A percentile compares a stretch with the other conserved stretches of the same genome.
phyloP scores from a whole-genome alignment of 257 asterid genomes.

The Thymus quinquecostatus region DNA sequence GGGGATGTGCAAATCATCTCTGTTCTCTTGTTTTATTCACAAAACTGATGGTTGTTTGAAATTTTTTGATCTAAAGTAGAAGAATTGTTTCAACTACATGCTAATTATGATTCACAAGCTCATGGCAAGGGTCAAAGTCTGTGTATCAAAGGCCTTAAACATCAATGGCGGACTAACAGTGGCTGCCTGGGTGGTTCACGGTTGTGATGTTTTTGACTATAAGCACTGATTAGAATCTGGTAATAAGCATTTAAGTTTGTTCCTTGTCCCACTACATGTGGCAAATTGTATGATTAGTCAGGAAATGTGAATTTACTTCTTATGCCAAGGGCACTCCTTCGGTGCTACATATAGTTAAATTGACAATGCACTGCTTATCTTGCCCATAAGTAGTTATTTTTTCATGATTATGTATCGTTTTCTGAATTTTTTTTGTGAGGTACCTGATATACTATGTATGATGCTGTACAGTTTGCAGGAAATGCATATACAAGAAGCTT shows the following conservation, averaged over 20 bases:
- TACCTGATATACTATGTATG: constrained; percentile 23
- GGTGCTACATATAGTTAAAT: not conserved
- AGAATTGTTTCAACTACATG: constrained; percentile 5
- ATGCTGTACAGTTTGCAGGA: constrained; percentile 55
- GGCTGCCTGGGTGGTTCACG: constrained; percentile 13
- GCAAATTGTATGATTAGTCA: constrained; percentile 18
- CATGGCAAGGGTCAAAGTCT: constrained; percentile 6
- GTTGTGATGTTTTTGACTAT: constrained; percentile 19
- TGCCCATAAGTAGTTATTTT: constrained; percentile 3
- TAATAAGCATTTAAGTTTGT: constrained; percentile 11
- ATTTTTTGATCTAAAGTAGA: constrained; percentile 6
- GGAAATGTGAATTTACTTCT: not conserved
- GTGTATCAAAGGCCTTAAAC: constrained; percentile 1
- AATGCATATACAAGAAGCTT: constrained; percentile 59
- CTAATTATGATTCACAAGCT: constrained; percentile 15
- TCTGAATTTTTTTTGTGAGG: not conserved
- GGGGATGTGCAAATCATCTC: constrained; percentile 12
- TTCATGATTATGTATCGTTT: not conserved
- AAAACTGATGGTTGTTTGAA: constrained; percentile 10
- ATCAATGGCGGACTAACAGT: constrained; percentile 6
- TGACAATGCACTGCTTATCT: constrained; percentile 11
- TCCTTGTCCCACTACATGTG: not conserved
- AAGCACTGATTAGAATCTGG: constrained; percentile 9
- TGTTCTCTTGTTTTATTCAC: constrained; percentile 17
- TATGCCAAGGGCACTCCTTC: not conserved